Evolutionary conservation across 1,139 yeast species (phyloP).

Genomic region (Zygoascus hellenicus): DNA sequence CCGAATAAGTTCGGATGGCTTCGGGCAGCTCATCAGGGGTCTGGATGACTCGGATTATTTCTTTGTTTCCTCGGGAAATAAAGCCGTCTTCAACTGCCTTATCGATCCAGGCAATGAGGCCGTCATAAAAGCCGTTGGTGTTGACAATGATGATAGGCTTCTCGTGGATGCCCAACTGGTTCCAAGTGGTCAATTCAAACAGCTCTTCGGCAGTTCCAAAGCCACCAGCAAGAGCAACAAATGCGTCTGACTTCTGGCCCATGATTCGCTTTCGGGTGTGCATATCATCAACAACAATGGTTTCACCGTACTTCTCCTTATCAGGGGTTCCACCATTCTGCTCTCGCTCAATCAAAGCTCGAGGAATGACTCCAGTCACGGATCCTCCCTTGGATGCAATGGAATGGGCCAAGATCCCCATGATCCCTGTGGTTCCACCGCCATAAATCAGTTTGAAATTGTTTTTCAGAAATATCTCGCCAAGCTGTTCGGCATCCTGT

Average conservation of each 20-base stretch:
- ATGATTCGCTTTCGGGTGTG: constrained; percentile 81
- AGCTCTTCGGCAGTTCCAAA: constrained; percentile 87
- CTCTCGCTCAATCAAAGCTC: constrained; percentile 72
- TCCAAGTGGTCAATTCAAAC: constrained; percentile 88
- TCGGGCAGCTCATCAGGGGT: constrained; percentile 48
- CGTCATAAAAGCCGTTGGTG: constrained; percentile 74
- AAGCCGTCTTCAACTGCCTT: constrained; percentile 50
- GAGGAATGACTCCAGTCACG: constrained; percentile 84
- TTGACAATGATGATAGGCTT: constrained; percentile 77
- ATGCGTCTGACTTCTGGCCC: constrained; percentile 85
- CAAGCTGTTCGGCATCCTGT: constrained; percentile 53
- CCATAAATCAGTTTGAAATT: constrained; percentile 83
- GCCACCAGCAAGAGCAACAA: constrained; percentile 89
- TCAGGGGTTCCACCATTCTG: constrained; percentile 46
- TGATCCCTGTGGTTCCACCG: constrained; percentile 74
- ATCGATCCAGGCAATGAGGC: constrained; percentile 46
- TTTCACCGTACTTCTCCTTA: constrained; percentile 66
- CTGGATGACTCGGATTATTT: constrained; percentile 62
- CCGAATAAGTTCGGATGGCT: constrained; percentile 52
- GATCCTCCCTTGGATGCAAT: constrained; percentile 62
- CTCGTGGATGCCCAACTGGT: constrained; percentile 77
- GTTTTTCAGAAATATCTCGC: constrained; percentile 49
- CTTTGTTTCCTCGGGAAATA: constrained; percentile 60
- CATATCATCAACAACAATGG: constrained; percentile 82
- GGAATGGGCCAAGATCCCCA: constrained; percentile 81